phyloP scores from a whole-genome alignment of 2,329 filamentous ascomycete genomes.

The Penicillium verrucosum region DNA sequence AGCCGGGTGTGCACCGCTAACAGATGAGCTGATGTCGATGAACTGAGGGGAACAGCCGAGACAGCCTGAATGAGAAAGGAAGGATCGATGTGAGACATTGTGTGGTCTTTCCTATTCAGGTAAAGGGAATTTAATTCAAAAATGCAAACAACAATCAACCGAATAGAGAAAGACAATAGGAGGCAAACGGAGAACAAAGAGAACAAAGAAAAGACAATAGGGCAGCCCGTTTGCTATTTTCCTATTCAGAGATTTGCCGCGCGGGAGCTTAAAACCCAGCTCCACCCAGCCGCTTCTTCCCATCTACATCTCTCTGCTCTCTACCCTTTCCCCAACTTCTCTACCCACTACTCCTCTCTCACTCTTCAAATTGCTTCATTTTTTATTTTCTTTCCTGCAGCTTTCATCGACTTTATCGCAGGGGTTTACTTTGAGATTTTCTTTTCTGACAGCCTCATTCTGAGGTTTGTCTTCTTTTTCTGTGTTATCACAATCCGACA shows the following conservation, averaged over 20 bases:
- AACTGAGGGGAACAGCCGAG: constrained; percentile 30
- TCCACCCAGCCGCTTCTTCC: constrained; percentile 7
- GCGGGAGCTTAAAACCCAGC: constrained; percentile 10
- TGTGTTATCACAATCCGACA: not conserved
- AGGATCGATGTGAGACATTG: constrained; percentile 23
- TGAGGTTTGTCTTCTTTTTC: not conserved
- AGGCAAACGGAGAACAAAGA: not conserved
- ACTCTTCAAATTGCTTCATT: not conserved
- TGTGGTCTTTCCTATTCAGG: constrained; percentile 13
- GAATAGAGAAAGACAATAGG: too few relatives aligned
- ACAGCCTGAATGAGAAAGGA: constrained; percentile 40
- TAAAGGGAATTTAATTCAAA: not conserved
- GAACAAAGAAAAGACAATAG: not conserved
- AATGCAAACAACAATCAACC: not conserved
- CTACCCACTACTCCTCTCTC: not conserved
- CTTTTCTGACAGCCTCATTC: not conserved
- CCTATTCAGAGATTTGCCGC: constrained; percentile 8
- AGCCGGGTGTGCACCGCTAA: constrained; percentile 38
- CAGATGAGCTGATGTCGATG: constrained; percentile 44
- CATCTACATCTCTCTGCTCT: constrained; percentile 7
- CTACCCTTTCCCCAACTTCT: not conserved
- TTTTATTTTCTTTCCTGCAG: not conserved
- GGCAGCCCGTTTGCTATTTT: not conserved
- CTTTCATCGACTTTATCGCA: not conserved
- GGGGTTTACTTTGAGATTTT: not conserved